Conservation (phyloP, 1,139 yeast species). For the Taiozyma sp. region DNA sequence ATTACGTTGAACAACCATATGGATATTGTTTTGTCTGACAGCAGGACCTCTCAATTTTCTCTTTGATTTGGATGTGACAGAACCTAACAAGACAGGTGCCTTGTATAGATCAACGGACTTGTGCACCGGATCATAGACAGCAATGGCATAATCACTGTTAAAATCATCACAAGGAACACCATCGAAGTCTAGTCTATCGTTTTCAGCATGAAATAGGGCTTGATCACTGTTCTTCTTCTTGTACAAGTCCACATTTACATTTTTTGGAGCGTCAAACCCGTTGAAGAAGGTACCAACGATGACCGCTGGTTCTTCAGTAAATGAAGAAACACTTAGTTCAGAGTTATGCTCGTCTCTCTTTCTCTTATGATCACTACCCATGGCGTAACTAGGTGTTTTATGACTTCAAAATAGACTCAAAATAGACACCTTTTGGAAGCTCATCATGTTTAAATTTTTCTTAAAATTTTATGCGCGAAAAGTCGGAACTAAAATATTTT, state of each 20-base stretch:
- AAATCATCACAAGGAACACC: conserved; percentile 48
- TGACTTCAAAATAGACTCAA: not conserved
- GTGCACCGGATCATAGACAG: conserved; percentile 60
- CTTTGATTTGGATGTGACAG: conserved; percentile 51
- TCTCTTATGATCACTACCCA: conserved; percentile 12
- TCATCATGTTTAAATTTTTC: not conserved
- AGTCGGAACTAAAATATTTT: not conserved
- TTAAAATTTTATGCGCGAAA: not conserved
- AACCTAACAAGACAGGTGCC: conserved; percentile 52
- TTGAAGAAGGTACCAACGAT: conserved; percentile 58
- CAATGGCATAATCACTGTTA: conserved; percentile 48
- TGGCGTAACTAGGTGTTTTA: not conserved
- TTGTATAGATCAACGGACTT: conserved; percentile 58
- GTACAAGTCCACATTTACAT: conserved; percentile 60
- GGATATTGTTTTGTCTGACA: conserved; percentile 45
- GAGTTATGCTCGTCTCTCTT: conserved; percentile 17
- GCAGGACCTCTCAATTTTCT: conserved; percentile 55
- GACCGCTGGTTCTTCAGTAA: conserved; percentile 26
- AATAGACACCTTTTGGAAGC: not conserved
- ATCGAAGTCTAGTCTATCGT: conserved; percentile 64
- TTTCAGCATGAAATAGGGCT: conserved; percentile 72
- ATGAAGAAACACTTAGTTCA: conserved; percentile 17
- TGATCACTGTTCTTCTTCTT: conserved; percentile 44
- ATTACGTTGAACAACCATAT: conserved; percentile 59
- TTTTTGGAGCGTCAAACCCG: conserved; percentile 60